A percentile compares a stretch with the other conserved stretches of the same genome.
phyloP scores from a whole-genome alignment of 495 filamentous ascomycete genomes.

The Podospora anserina region DNA sequence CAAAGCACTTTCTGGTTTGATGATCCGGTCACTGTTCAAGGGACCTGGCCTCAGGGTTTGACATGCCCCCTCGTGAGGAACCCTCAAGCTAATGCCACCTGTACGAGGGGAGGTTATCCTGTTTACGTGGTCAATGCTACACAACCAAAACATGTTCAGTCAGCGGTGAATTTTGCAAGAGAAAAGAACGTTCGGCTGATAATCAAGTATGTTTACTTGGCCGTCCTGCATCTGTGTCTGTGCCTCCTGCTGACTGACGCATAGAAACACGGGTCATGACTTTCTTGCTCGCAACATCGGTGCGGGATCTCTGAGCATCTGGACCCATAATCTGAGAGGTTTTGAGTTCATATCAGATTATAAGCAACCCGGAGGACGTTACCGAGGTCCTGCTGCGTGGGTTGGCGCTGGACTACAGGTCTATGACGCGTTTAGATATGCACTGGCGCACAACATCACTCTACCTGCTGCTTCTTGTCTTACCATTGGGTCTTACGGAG shows the following conservation, averaged over 20 bases:
- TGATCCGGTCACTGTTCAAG: constrained; percentile 36
- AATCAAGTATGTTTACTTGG: not conserved
- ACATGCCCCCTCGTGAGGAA: constrained; percentile 33
- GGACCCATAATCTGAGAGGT: constrained; percentile 14
- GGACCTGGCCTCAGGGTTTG: constrained; percentile 39
- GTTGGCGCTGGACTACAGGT: constrained; percentile 14
- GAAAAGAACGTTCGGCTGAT: constrained; percentile 38
- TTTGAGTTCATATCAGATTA: constrained; percentile 12
- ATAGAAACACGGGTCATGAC: constrained; percentile 19
- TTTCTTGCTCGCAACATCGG: constrained; percentile 20
- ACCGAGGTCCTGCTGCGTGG: constrained; percentile 13
- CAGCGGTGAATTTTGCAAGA: constrained; percentile 51
- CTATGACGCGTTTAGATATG: constrained; percentile 20
- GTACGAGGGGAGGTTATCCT: constrained; percentile 34
- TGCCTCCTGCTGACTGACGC: not conserved
- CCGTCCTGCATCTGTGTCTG: no score
- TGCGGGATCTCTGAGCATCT: constrained; percentile 17
- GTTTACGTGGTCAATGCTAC: constrained; percentile 51
- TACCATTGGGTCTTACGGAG: constrained; percentile 27
- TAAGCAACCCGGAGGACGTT: constrained; percentile 11
- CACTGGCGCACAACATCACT: constrained; percentile 19
- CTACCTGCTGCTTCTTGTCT: constrained; percentile 32
- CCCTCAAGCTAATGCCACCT: constrained; percentile 12
- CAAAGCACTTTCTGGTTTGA: constrained; percentile 35
- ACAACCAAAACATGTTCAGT: constrained; percentile 43